Conservation (phyloP, 345 rosid genomes). For the Sonneratia alba region DNA sequence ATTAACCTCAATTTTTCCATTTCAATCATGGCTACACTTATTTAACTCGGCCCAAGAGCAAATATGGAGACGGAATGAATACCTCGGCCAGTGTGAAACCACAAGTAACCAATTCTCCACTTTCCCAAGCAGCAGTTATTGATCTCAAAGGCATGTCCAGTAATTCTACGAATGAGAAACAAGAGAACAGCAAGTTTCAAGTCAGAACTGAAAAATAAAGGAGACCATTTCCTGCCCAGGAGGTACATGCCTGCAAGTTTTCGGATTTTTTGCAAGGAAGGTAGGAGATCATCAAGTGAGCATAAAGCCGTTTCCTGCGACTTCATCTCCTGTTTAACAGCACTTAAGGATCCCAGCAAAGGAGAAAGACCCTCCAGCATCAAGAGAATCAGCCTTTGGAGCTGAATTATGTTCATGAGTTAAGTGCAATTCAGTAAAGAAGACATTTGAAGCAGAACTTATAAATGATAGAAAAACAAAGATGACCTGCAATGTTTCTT, state of each 20-base stretch:
- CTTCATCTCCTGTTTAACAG: conserved; percentile 25
- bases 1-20: background rate
- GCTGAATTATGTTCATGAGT: conserved; percentile 29
- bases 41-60: background rate
- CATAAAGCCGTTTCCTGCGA: conserved; percentile 25
- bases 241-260: conserved; percentile 68
- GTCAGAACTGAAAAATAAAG: background rate
- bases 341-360: conserved; percentile 46
- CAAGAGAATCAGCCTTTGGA: conserved; percentile 66
- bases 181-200: background rate
- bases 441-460: background rate
- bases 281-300: conserved; percentile 50
- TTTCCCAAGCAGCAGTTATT: conserved; percentile 76
- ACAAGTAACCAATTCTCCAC: conserved; percentile 58
- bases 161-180: conserved; percentile 39
- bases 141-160: conserved; percentile 87
- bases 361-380: conserved; percentile 67
- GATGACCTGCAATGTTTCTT: conserved; percentile 81
- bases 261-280: conserved; percentile 65
- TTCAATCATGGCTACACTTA: background rate
- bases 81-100: conserved; percentile 79
- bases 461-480: background rate
- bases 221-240: conserved; percentile 5
- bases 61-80: conserved; percentile 2
- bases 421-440: conserved; percentile 6